Evolutionary conservation across 2,329 filamentous ascomycete species (phyloP).

Genomic region (Nigrograna mackinnonii): DNA sequence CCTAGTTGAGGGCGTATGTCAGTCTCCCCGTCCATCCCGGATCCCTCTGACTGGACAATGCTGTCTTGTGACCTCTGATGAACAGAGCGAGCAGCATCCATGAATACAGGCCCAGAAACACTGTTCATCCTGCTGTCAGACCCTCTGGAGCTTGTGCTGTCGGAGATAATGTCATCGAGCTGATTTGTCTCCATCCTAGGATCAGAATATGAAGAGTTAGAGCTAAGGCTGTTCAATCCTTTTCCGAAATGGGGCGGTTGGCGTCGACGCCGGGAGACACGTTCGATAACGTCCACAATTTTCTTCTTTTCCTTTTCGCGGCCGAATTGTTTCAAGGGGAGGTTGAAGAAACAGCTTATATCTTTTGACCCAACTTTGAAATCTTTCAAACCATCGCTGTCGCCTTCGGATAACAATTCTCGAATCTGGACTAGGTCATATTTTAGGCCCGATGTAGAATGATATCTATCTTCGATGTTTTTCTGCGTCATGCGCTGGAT

Average conservation of each 20-base stretch:
- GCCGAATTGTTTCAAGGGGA: constrained; percentile 82
- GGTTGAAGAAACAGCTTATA: constrained; percentile 87
- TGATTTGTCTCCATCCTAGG: constrained; percentile 52
- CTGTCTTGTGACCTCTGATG: constrained; percentile 35
- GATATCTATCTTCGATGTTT: constrained; percentile 83
- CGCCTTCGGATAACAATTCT: constrained; percentile 74
- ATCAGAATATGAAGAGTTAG: constrained; percentile 57
- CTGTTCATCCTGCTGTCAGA: constrained; percentile 49
- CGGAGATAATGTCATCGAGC: constrained; percentile 53
- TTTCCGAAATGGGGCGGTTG: constrained; percentile 31
- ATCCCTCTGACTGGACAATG: constrained; percentile 9
- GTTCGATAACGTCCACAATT: constrained; percentile 73
- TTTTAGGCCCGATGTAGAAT: constrained; percentile 84
- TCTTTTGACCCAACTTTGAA: constrained; percentile 83
- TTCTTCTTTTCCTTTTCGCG: constrained; percentile 71
- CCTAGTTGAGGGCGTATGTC: constrained; percentile 20
- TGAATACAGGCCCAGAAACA: constrained; percentile 27
- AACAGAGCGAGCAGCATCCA: constrained; percentile 26
- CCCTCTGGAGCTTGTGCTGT: constrained; percentile 58
- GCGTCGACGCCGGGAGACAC: constrained; percentile 69
- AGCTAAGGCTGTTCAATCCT: constrained; percentile 55
- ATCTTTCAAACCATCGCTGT: constrained; percentile 69
- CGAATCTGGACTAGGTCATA: constrained; percentile 77
- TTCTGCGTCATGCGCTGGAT: constrained; percentile 94
- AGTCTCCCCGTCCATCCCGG: neutral